Evolutionary conservation across 805 yeast species (phyloP).

Genomic region (Candida coquimbonensis): DNA sequence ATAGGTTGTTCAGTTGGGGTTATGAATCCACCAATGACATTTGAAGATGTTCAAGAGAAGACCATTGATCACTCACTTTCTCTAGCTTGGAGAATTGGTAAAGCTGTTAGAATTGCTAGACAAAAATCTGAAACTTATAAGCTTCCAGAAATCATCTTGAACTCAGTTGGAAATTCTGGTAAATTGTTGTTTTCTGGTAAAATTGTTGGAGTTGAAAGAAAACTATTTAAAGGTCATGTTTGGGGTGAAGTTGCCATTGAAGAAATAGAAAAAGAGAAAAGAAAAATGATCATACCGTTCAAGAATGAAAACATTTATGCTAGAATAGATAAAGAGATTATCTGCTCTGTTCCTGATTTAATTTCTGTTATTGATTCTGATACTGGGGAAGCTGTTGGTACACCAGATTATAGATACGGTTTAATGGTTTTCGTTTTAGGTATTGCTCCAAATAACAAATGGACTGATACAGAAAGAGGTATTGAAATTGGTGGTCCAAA

Average conservation of each 20-base stretch:
- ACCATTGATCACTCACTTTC: conserved; percentile 29
- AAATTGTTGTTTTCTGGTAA: conserved; percentile 33
- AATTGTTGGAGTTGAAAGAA: conserved; percentile 36
- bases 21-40: conserved; percentile 26
- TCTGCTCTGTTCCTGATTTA: conserved; percentile 40
- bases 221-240: conserved; percentile 35
- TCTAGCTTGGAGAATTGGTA: conserved; percentile 40
- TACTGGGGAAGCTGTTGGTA: conserved; percentile 40
- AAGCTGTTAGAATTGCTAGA: conserved; percentile 33
- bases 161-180: conserved; percentile 32
- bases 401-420: conserved; percentile 42
- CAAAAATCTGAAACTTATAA: conserved; percentile 30
- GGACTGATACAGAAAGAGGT: conserved; percentile 27
- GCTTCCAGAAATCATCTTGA: conserved; percentile 30
- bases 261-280: conserved; percentile 4
- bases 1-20: conserved; percentile 34
- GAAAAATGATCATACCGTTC: conserved; percentile 33
- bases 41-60: conserved; percentile 21
- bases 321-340: conserved; percentile 22
- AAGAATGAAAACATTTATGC: conserved; percentile 40
- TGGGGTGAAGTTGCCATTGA: conserved; percentile 39
- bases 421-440: conserved; percentile 36
- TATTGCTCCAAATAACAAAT: conserved; percentile 28
- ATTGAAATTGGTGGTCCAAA: conserved; percentile 37
- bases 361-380: conserved; percentile 36